Evolutionary conservation across 257 asterid genomes (phyloP).

Genomic region (Salvia miltiorrhiza): DNA sequence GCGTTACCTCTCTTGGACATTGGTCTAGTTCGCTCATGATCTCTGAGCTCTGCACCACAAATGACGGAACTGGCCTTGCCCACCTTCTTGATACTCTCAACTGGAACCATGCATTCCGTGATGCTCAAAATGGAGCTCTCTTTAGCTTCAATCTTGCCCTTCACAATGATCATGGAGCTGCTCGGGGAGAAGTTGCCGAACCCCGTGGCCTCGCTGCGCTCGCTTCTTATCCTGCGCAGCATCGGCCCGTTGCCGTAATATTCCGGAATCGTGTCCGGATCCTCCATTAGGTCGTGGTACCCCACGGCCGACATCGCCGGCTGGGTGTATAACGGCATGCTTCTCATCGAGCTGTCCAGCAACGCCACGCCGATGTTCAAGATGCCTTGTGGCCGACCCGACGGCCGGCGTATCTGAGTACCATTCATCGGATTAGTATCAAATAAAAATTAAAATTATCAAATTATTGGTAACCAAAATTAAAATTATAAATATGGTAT

Average conservation of each 20-base stretch:
- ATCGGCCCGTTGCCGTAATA: conserved; percentile 19
- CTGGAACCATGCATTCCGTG: conserved; percentile 39
- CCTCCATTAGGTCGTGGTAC: conserved; percentile 51
- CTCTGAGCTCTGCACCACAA: conserved; percentile 51
- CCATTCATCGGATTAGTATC: neutral
- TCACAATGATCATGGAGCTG: conserved; percentile 38
- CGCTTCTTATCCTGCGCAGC: conserved; percentile 53
- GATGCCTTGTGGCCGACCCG: conserved; percentile 92
- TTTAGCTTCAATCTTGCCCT: conserved; percentile 27
- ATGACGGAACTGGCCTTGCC: conserved; percentile 84
- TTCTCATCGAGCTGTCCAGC: conserved; percentile 66
- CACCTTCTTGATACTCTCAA: conserved; percentile 12
- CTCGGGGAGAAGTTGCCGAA: conserved; percentile 35
- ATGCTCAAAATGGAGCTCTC: conserved; percentile 64
- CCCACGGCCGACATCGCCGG: conserved; percentile 69
- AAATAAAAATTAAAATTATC: neutral
- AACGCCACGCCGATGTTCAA: conserved; percentile 80
- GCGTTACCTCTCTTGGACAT: conserved; percentile 39
- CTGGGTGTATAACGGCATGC: conserved; percentile 74
- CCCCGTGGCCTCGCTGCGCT: conserved; percentile 55
- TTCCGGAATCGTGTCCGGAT: conserved; percentile 26
- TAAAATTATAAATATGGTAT: no score
- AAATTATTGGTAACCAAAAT: no score
- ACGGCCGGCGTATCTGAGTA: conserved; percentile 73
- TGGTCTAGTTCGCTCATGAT: conserved; percentile 29